Percentiles rank a stretch among this genome's conserved stretches.
phyloP scores from a whole-genome alignment of 208 protist genomes.

The Borovskyia barvae region DNA sequence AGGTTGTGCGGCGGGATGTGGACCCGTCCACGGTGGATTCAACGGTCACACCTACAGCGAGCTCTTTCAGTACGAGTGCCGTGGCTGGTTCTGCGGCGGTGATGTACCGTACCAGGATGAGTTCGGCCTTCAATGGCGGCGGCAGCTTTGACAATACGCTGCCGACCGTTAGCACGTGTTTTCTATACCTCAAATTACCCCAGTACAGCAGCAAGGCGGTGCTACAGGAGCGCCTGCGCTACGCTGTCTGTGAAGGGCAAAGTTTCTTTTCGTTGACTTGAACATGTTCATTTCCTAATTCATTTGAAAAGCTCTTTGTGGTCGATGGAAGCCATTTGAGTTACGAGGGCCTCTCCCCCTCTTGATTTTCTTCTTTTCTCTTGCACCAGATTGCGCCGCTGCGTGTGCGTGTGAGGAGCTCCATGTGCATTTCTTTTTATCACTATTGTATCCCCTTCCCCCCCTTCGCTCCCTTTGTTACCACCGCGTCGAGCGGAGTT shows the following conservation, averaged over 20 bases:
- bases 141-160: slow-evolving; percentile 38
- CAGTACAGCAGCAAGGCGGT: slow-evolving; percentile 83
- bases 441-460: too few relatives aligned
- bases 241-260: slow-evolving; percentile 72
- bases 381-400: slow-evolving; percentile 2
- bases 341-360: too few relatives aligned
- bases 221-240: slow-evolving; percentile 56
- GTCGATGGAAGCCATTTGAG: too few relatives aligned
- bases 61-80: slow-evolving; percentile 1
- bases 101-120: neutral
- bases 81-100: neutral
- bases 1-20: slow-evolving; percentile 68
- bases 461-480: too few relatives aligned
- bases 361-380: neutral
- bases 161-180: slow-evolving; percentile 96
- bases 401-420: neutral
- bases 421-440: slow-evolving; percentile 12
- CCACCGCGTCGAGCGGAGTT: too few relatives aligned
- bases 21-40: slow-evolving; percentile 4
- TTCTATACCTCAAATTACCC: slow-evolving; percentile 94
- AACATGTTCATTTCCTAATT: too few relatives aligned
- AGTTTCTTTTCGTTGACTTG: slow-evolving; percentile 73
- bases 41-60: neutral
- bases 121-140: slow-evolving; percentile 9
- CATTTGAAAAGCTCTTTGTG: too few relatives aligned